A percentile compares a stretch with the other conserved stretches of the same genome.
Evolutionary conservation across 306 rosid genomes (phyloP).

Genomic region (barrel medic (Medicago truncatula)): DNA sequence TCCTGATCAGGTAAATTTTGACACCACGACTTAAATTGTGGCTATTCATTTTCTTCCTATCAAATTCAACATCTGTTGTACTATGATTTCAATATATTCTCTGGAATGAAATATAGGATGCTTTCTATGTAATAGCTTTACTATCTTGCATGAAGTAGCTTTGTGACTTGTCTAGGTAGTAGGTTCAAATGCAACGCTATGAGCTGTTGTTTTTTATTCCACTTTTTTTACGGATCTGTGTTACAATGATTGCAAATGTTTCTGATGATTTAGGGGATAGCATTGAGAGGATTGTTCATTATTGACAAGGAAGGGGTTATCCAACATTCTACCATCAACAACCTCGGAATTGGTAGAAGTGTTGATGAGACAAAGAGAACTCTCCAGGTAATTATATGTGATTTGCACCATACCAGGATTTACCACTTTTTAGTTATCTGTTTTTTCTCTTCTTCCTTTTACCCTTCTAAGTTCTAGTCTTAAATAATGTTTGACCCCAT

Average conservation of each 20-base stretch:
- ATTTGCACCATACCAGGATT: conserved; percentile 1
- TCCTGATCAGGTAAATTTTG: conserved; percentile 83
- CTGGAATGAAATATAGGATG: conserved; percentile 31
- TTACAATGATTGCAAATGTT: conserved; percentile 30
- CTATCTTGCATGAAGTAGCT: too few species aligned
- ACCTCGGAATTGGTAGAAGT: conserved; percentile 95
- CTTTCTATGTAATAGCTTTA: conserved; percentile 3
- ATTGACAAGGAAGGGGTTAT: conserved; percentile 97
- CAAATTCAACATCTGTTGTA: conserved; percentile 5
- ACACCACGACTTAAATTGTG: conserved; percentile 2
- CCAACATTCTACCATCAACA: conserved; percentile 97
- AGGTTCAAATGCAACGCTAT: neutral
- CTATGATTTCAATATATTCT: conserved; percentile 11
- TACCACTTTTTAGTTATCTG: conserved; percentile 5
- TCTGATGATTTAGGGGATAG: conserved; percentile 69
- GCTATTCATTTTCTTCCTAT: conserved; percentile 12
- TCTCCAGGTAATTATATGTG: conserved; percentile 68
- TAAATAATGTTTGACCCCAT: conserved; percentile 18
- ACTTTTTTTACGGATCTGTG: conserved; percentile 3
- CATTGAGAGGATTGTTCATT: conserved; percentile 95
- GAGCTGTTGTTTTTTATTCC: conserved; percentile 28
- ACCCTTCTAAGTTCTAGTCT: neutral
- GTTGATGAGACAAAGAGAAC: conserved; percentile 99
- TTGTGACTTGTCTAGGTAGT: neutral
- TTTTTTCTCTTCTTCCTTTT: neutral